phyloP scores from a whole-genome alignment of 2,329 filamentous ascomycete genomes.

The Nigrograna mackinnonii region DNA sequence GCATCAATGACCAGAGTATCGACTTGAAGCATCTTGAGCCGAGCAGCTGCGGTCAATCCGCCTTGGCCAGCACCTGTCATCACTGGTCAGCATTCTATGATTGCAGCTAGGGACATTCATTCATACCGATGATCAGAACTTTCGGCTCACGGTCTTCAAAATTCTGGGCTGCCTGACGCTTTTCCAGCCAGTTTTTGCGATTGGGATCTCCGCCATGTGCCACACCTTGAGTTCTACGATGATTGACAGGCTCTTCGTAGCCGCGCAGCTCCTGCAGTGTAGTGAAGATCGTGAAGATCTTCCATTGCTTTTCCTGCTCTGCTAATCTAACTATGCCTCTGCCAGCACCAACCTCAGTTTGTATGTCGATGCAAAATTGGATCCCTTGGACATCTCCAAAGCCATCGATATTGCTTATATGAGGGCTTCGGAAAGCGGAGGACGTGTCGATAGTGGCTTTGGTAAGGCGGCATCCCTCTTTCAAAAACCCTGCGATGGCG shows the following conservation, averaged over 20 bases:
- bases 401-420: constrained; percentile 30
- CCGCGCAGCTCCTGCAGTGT: constrained; percentile 42
- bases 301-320: constrained; percentile 39
- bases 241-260: constrained; percentile 29
- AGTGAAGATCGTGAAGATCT: constrained; percentile 44
- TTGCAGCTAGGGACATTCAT: too few relatives aligned
- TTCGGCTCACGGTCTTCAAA: constrained; percentile 25
- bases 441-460: constrained; percentile 33
- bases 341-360: constrained; percentile 31
- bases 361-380: constrained; percentile 31
- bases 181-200: constrained; percentile 35
- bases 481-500: constrained; percentile 43
- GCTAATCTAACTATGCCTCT: constrained; percentile 38
- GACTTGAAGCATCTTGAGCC: constrained; percentile 48
- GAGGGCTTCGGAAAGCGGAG: constrained; percentile 16
- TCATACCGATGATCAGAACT: constrained; percentile 34
- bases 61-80: constrained; percentile 52
- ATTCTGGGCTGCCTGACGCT: constrained; percentile 26
- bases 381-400: constrained; percentile 33
- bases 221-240: constrained; percentile 29
- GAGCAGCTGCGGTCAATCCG: constrained; percentile 49
- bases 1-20: constrained; percentile 49
- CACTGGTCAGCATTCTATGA: too few relatives aligned
- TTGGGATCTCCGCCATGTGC: constrained; percentile 28
- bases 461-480: constrained; percentile 28